phyloP scores from a whole-genome alignment of 1,139 yeast genomes.

The Petasospora fabianii region DNA sequence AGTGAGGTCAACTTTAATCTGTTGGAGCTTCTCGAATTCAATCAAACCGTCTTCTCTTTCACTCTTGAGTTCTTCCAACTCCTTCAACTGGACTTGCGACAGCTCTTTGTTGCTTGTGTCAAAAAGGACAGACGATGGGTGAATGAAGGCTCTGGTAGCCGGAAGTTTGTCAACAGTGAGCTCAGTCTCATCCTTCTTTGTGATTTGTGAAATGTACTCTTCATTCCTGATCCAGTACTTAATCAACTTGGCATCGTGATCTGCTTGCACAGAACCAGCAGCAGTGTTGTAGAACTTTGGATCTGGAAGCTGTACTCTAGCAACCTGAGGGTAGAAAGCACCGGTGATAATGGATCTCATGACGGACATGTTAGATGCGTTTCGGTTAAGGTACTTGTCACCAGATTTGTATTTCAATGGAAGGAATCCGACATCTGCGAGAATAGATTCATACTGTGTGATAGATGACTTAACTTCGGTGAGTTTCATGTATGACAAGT shows the following conservation, averaged over 20 bases:
- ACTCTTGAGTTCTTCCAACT: constrained; percentile 16
- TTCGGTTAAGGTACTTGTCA: constrained; percentile 40
- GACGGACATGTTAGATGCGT: constrained; percentile 46
- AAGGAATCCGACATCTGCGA: constrained; percentile 75
- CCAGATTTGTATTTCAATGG: constrained; percentile 42
- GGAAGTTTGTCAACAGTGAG: constrained; percentile 35
- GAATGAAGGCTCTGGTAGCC: constrained; percentile 68
- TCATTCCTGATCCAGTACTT: constrained; percentile 72
- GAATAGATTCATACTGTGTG: constrained; percentile 59
- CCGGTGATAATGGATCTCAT: constrained; percentile 72
- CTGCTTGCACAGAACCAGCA: constrained; percentile 78
- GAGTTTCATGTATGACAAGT: constrained; percentile 59
- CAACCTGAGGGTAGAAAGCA: constrained; percentile 76
- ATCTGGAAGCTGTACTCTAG: constrained; percentile 78
- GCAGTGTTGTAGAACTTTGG: constrained; percentile 67
- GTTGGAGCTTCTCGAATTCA: constrained; percentile 27
- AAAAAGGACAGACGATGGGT: constrained; percentile 77
- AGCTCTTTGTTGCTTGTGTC: constrained; percentile 31
- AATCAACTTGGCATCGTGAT: constrained; percentile 73
- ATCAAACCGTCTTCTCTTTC: constrained; percentile 40
- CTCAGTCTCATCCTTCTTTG: constrained; percentile 11
- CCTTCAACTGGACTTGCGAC: constrained; percentile 25
- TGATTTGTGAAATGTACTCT: constrained; percentile 35
- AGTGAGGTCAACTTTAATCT: constrained; percentile 33
- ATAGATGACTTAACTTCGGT: constrained; percentile 71